Base-by-base conservation (phyloP, 257 asterid species). In the Lithospermum erythrorhizon region DNA sequence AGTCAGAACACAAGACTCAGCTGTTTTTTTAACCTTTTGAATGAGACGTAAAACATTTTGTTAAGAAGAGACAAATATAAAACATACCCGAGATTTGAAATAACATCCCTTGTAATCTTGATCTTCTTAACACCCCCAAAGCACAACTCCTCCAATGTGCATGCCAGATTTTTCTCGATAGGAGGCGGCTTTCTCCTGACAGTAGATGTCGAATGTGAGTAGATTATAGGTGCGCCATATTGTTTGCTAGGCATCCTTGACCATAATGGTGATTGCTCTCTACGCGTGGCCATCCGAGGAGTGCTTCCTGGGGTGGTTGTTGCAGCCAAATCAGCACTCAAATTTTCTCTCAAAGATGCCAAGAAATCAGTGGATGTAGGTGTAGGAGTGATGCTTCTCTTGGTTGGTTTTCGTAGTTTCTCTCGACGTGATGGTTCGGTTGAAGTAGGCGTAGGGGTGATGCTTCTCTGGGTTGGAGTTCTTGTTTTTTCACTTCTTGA, bases 141-240 rank as follows among this genome's bases (percentile, higher is more conserved):
- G 75, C 85, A 89, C 68, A 89, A 66, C 63, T 91, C 95, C 76
- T 91, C 96, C 3, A 89, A 95, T 61, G 96, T 81, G 84, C 99
- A 93, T 52, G 73, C 90, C 0, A 93, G 79, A 63, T 86, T 86
- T 76, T 69, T 84, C 71, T 77, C 85, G 0, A 83, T 71, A 6
- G 90, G 86, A 11, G 65, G 87, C 13, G 90, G 89, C 59, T 79
- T 93, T 72, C 77, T 82, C 68, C 90, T 61, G 21, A 77, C 75
- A 8, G 75, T 76, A 7, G 96, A 7, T 11, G 60, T 56, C 37
- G 60, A 89, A 48, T 81, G 95, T 3, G 97, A 86, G 52, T 70
- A 93, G 59, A 86, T 80, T 41, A 93, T 93, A 0, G 97, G 97
- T 32, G 82, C 81, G 27, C 79, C 27, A 78, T 72, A 54, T 57